Base-by-base conservation (phyloP, 768 basidiomycete genomes). In the Amanita polypyramis region DNA sequence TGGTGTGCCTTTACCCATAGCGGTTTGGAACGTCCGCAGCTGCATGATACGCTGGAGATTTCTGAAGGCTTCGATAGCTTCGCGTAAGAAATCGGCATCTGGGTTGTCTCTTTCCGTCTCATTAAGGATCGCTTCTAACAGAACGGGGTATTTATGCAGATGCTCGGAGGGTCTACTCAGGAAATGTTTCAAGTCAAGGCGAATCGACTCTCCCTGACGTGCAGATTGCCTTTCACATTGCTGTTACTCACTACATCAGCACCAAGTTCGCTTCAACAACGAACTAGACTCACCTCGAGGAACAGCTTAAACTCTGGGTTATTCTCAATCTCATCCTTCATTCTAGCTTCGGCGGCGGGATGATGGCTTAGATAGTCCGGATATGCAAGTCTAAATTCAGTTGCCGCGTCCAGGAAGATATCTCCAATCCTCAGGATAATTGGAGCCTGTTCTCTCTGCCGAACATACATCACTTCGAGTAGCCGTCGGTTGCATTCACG, bases 351-450 rank as follows among this genome's bases (percentile, higher is more conserved):
- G 0, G 91, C 94, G 5, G 82, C 64, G 0, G 93, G 91, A 36
- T 92, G 74, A 58, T 86, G 82, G 2, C 87, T 89, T n/a, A 89
- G 74, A 54, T 94, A 96, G 5, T 71, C 73, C 0, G 91, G 87
- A 61, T 98, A 98, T 2, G 83, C 80, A 5, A 77, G 70, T 40
- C 86, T 76, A 65, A 96, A 96, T 55, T 93, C 87, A 3, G 87
- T 80, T 0, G 93, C 93, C 0, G 86, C 83, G 12, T 82, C 79
- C 32, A 96, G 65, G 58, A 96, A 87, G 34, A 96, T 77, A 59
- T 96, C 92, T 0, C 95, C 94, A 14, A 97, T 85, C 47, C 75
- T 75, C 52, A 82, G 77, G 29, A 97, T 85, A 37, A 96, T 73
- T 0, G 86, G 85, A 1, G 76, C 75, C 54, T 94, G 84, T 60